phyloP scores from a whole-genome alignment of 2,329 filamentous ascomycete species.

The Ilyonectria destructans region DNA sequence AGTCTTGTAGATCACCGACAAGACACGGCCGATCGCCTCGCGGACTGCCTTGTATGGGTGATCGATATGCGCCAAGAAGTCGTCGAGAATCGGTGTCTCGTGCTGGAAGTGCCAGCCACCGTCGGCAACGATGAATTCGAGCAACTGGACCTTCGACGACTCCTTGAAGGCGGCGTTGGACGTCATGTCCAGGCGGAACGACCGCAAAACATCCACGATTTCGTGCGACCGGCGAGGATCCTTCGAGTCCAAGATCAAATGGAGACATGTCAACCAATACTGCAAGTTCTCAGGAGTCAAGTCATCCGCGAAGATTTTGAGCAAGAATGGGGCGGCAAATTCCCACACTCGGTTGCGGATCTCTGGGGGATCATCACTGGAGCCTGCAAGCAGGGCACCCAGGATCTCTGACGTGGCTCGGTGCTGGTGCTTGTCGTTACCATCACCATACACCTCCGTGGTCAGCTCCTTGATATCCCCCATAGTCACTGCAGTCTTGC shows the following conservation, averaged over 20 bases:
- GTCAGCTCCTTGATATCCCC: constrained; percentile 90
- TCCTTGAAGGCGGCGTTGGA: constrained; percentile 99
- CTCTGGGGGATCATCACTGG: constrained; percentile 82
- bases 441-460: constrained; percentile 86
- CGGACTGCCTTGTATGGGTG: constrained; percentile 98
- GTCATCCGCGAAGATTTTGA: constrained; percentile 90
- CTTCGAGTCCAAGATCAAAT: constrained; percentile 89
- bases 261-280: constrained; percentile 96
- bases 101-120: constrained; percentile 97
- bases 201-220: constrained; percentile 84
- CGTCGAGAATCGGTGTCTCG: constrained; percentile 87
- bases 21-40: constrained; percentile 92
- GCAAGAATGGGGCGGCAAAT: constrained; percentile 90
- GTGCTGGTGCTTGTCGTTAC: constrained; percentile 97
- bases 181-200: constrained; percentile 92
- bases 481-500: constrained; percentile 83
- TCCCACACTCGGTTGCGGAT: constrained; percentile 86
- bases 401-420: constrained; percentile 95
- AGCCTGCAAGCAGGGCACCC: constrained; percentile 86
- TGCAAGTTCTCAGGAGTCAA: constrained; percentile 93
- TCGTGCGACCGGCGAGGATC: constrained; percentile 92
- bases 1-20: constrained; percentile 91
- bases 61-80: constrained; percentile 93
- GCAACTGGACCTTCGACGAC: constrained; percentile 92
- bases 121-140: constrained; percentile 90